Evolutionary conservation across 805 yeast species (phyloP).

Genomic region (Candida nitratophila): DNA sequence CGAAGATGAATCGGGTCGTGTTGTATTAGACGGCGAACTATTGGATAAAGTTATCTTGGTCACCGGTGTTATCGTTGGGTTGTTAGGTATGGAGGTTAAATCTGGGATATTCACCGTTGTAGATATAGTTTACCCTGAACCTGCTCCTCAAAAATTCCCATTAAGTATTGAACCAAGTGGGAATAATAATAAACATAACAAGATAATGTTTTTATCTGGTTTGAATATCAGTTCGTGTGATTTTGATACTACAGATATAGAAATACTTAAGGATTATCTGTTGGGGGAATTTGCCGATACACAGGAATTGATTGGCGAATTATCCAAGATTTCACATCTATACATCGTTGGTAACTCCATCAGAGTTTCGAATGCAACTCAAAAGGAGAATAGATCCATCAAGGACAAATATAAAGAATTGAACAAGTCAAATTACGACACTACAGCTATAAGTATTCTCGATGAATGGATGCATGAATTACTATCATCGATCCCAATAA

Average conservation of each 20-base stretch:
- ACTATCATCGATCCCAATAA: slow-evolving; percentile 55
- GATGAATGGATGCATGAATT: slow-evolving; percentile 54
- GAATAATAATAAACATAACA: slow-evolving; percentile 20
- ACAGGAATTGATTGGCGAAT: neutral
- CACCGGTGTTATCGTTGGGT: slow-evolving; percentile 85
- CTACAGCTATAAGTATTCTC: slow-evolving; percentile 42
- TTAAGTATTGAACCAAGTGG: slow-evolving; percentile 3
- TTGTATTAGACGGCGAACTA: slow-evolving; percentile 59
- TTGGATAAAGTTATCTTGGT: slow-evolving; percentile 58
- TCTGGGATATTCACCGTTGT: slow-evolving; percentile 81
- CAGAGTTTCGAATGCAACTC: slow-evolving; percentile 13
- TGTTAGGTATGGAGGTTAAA: slow-evolving; percentile 76
- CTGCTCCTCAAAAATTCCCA: slow-evolving; percentile 45
- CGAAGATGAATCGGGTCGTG: slow-evolving; percentile 92
- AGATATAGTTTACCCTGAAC: slow-evolving; percentile 68
- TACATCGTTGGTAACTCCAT: slow-evolving; percentile 69
- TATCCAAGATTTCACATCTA: slow-evolving; percentile 35
- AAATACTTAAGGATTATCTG: slow-evolving; percentile 61
- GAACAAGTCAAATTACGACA: slow-evolving; percentile 42
- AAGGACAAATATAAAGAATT: slow-evolving; percentile 41
- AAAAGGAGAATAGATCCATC: slow-evolving; percentile 18
- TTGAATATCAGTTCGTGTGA: slow-evolving; percentile 44
- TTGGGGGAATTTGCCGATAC: slow-evolving; percentile 52
- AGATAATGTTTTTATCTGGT: slow-evolving; percentile 75
- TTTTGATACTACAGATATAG: slow-evolving; percentile 38